Evolutionary conservation across 2,329 filamentous ascomycete genomes (phyloP), one percentile per base, ranked within the genome.

Genomic region (Tolypocladium capitatum): DNA sequence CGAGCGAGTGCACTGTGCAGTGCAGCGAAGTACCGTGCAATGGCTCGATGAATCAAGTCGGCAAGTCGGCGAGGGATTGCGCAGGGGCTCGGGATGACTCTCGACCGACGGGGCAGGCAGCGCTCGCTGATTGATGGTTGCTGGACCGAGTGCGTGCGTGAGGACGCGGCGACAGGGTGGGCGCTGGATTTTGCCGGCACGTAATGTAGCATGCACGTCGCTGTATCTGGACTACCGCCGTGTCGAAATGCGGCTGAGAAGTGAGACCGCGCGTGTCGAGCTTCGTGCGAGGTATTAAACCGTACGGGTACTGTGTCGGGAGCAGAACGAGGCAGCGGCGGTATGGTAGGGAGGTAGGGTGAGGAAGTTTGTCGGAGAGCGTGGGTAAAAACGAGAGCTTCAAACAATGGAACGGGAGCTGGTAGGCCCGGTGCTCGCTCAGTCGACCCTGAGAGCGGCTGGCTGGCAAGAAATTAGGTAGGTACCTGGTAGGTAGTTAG

Each of bases 121-220:
- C 38, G 38, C 24, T 41, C 38, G 14, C 38, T 27, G 24, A 41
- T 41, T 28, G 38, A 41, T 24, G 38, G 10, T 20, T 38, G 35
- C 35, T 38, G 35, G 35, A 20, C 18, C 18, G 16, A 27, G 38
- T 41, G 14, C 8, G 16, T 27, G 21, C 36, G 21, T 10, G 36
- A 40, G 21, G 13, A 21, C 38, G n/a, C 38, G n/a, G 38, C 38
- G 38, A 28, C 38, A n/a, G 21, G 21, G 24, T 53, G 47, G 53
- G 50, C 36, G 52, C 53, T 48, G 54, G 50, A 42, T 47, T 48
- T 34, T 48, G 21, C 24, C 38, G 24, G 38, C 38, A 41, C 38
- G 38, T n/a, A 40, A 40, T 27, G 36, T 27, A 9, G 36, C 36
- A 24, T 41, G 38, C 38, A 41, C 38, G 38, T 41, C 38, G 38